Base-by-base conservation (phyloP, 805 yeast species). In the Ogataea kodamae region DNA sequence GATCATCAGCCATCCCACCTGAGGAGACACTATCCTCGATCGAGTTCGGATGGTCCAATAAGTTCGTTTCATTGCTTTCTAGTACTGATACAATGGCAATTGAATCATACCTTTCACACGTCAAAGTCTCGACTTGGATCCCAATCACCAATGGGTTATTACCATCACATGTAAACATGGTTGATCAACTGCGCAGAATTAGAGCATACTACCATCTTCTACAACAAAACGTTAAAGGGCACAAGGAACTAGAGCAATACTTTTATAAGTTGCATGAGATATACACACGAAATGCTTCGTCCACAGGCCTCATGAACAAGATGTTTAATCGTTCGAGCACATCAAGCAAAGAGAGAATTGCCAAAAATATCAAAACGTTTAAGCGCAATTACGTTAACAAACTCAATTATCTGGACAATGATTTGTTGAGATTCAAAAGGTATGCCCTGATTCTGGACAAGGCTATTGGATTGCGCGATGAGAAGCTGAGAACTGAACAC, bases 31-130 rank as follows among this genome's bases (percentile, higher is more conserved):
- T 84, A 19, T 77, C 87, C 2, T 78, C 90, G 5, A 72, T 79
- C 39, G 94, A 88, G 54, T 87, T 76, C 53, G 96, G 96, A 2
- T 87, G 95, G 95, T 67, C 68, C 17, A 53, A 39, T n/a, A 45
- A 42, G 14, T 12, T 54, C 19, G 12, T 48, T 7, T 18, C 50
- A 10, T 57, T 30, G 3, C 23, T 46, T 8, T 33, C 30, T 3
- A 12, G 15, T 5, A 31, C 27, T 4, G 23, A 42, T 1, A 8
- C 18, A 4, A n/a, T 21, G 3, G 40, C 28, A 10, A 22, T 45
- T 6, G 48, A 46, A 16, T 21, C 22, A 2, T 44, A 46, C 26
- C 25, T 72, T 42, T 61, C 57, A 30, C 57, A 54, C 28, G 34
- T 42, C 40, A 49, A 45, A 24, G 60, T 73, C 28, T 50, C 57